Conservation (phyloP, 805 yeast species). For the Saccharomyces paradoxus region DNA sequence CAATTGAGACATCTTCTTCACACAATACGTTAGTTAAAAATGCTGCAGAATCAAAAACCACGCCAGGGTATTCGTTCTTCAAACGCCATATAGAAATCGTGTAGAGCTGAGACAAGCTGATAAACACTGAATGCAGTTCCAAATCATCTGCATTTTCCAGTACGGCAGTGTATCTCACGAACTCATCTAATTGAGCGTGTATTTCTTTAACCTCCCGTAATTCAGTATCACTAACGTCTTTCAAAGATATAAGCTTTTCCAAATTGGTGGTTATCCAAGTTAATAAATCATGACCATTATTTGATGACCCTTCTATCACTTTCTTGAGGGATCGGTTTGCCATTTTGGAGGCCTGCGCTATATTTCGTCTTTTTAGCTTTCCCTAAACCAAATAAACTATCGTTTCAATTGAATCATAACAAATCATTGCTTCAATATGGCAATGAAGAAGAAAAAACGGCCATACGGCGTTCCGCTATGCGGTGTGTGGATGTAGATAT, state of each 20-base stretch:
- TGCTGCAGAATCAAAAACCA: constrained; percentile 24
- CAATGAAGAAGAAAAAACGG: not conserved
- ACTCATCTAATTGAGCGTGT: constrained; percentile 10
- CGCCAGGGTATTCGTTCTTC: constrained; percentile 13
- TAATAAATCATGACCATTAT: constrained; percentile 19
- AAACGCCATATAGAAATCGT: constrained; percentile 10
- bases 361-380: not conserved
- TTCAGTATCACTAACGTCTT: not conserved
- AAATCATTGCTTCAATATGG: not conserved
- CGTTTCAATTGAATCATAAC: not conserved
- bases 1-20: constrained; percentile 22
- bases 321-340: not conserved
- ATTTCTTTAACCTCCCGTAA: not conserved
- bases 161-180: constrained; percentile 7
- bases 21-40: constrained; percentile 19
- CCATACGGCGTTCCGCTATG: not conserved
- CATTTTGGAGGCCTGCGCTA: not conserved
- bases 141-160: constrained; percentile 8
- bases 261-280: constrained; percentile 17
- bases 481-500: not conserved
- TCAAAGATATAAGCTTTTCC: constrained; percentile 5
- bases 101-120: constrained; percentile 18
- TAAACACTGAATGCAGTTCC: constrained; percentile 18
- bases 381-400: not conserved
- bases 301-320: constrained; percentile 2